A percentile compares a stretch with the other conserved stretches of the same genome.
These are phyloP conservation scores for Coemansia sp. DNA, from an alignment of 371 early-diverging fungal genomes.

Conservation along the genomic window DNA sequence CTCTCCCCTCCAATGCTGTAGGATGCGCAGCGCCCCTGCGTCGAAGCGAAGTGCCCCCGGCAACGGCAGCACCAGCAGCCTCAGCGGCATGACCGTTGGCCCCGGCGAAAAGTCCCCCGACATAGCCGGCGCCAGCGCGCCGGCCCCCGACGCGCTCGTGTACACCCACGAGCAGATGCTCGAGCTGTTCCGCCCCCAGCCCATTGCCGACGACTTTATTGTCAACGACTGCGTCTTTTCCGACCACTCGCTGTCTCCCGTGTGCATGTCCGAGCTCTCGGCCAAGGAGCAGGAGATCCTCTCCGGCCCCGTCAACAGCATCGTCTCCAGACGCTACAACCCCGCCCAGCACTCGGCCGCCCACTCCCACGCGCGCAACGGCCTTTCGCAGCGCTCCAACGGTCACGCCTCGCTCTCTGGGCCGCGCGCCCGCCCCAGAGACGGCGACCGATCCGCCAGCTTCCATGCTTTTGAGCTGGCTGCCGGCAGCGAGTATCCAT, in stretches of 20 bases:
- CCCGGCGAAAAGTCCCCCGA: conserved; percentile 37
- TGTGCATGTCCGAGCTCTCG: conserved; percentile 62
- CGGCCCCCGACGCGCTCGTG: conserved; percentile 47
- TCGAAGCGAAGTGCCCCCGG: conserved; percentile 9
- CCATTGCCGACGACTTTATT: conserved; percentile 67
- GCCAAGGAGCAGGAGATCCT: conserved; percentile 70
- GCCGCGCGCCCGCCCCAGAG: conserved; percentile 16
- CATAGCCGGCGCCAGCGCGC: conserved; percentile 11
- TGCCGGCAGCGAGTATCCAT: background rate
- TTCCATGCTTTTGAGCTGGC: background rate
- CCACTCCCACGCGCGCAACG: conserved; percentile 25
- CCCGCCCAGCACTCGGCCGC: conserved; percentile 13
- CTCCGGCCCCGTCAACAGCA: conserved; percentile 43
- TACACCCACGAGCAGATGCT: conserved; percentile 82
- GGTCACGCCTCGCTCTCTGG: conserved; percentile 8
- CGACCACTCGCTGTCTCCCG: conserved; percentile 61
- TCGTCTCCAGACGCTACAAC: conserved; percentile 34
- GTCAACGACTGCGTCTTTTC: conserved; percentile 70
- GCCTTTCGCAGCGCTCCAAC: conserved; percentile 12
- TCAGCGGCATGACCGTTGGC: conserved; percentile 3
- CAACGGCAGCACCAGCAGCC: conserved; percentile 5
- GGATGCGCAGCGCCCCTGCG: conserved; percentile 50
- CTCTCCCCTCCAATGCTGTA: conserved; percentile 3
- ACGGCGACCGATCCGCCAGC: background rate
- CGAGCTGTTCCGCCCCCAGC: conserved; percentile 65